phyloP scores from a whole-genome alignment of 2,329 filamentous ascomycete species.

The Hyphodiscus sp. region DNA sequence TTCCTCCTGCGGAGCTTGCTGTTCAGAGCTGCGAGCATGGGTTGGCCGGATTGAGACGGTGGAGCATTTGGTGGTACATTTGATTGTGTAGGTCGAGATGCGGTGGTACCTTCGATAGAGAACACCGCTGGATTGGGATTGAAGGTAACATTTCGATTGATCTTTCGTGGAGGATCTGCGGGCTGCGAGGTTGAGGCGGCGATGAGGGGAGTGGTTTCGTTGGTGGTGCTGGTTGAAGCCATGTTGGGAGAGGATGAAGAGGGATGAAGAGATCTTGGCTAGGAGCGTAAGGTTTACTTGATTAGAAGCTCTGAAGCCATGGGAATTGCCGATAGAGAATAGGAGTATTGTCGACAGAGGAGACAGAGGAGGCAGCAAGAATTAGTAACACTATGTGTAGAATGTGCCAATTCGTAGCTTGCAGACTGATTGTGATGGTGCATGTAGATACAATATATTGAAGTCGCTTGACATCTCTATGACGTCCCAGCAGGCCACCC shows the following conservation, averaged over 20 bases:
- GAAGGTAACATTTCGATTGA: conserved; percentile 62
- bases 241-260: not conserved
- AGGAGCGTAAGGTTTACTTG: not conserved
- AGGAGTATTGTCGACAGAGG: not conserved
- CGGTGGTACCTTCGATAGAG: conserved; percentile 46
- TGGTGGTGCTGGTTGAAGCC: not conserved
- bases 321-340: not conserved
- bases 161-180: not conserved
- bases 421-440: too few relatives aligned
- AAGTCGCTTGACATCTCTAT: too few relatives aligned
- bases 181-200: not conserved
- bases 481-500: too few relatives aligned
- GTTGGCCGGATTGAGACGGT: conserved; percentile 35
- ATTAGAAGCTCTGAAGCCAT: not conserved
- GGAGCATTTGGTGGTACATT: conserved; percentile 27
- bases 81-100: conserved; percentile 30
- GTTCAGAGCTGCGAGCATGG: conserved; percentile 74
- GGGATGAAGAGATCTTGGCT: not conserved
- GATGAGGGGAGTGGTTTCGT: conserved; percentile 2
- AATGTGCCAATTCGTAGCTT: too few relatives aligned
- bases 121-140: conserved; percentile 62
- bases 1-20: conserved; percentile 82
- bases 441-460: too few relatives aligned
- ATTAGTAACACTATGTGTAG: not conserved
- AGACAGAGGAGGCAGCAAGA: too few relatives aligned